Evolutionary conservation across 192 early-diverging fungal genomes (phyloP).

Genomic region (Phycomyces blakesleeanus): DNA sequence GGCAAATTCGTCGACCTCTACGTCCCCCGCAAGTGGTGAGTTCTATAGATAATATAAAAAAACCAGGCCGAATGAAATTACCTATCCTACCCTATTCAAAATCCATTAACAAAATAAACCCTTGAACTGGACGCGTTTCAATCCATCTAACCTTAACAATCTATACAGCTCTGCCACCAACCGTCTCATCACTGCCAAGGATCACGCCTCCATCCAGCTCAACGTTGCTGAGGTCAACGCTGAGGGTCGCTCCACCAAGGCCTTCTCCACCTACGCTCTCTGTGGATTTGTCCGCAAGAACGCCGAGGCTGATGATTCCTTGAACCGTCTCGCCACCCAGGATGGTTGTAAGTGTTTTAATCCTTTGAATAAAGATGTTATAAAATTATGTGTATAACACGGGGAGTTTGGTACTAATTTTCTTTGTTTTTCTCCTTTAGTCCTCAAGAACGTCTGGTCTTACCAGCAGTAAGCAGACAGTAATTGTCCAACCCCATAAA

Average conservation of each 20-base stretch:
- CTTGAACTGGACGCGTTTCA: neutral
- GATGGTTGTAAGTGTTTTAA: slow-evolving; percentile 56
- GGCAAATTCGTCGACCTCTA: slow-evolving; percentile 76
- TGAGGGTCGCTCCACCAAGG: slow-evolving; percentile 68
- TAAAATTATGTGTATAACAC: neutral
- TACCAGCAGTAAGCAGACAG: slow-evolving; percentile 50
- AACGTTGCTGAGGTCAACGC: slow-evolving; percentile 93
- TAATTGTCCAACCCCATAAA: neutral
- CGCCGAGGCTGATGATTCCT: slow-evolving; percentile 92
- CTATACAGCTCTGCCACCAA: slow-evolving; percentile 86
- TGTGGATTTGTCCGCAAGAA: slow-evolving; percentile 87
- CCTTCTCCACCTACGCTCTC: slow-evolving; percentile 85
- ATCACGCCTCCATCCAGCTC: slow-evolving; percentile 98
- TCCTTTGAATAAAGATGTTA: no score
- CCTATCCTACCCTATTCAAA: neutral
- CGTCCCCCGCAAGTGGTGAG: slow-evolving; percentile 93
- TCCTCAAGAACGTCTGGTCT: slow-evolving; percentile 59
- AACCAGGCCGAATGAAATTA: neutral
- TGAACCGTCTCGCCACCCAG: slow-evolving; percentile 89
- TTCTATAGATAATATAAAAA: slow-evolving; percentile 16
- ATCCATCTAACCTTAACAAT: neutral
- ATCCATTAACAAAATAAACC: neutral
- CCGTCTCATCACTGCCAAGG: slow-evolving; percentile 97
- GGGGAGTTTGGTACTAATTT: no score
- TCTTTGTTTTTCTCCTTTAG: slow-evolving; percentile 11